Evolutionary conservation across 2,329 filamentous ascomycete genomes (phyloP), one percentile per base, ranked within the genome.

Genomic region (Cadophora malorum): DNA sequence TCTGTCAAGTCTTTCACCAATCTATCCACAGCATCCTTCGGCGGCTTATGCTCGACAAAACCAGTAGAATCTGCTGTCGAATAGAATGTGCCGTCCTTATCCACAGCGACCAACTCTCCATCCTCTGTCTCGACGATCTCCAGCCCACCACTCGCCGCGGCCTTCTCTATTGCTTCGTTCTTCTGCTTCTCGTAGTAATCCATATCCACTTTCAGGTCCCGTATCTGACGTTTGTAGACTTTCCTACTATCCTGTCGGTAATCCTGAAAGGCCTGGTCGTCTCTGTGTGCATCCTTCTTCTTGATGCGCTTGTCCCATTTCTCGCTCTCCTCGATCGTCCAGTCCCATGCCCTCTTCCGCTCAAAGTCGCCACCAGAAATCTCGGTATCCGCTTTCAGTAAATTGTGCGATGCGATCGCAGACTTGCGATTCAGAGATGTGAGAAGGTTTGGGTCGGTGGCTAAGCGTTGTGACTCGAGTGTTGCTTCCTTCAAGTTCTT

Each of bases 261-360:
- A 79, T 98, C 94, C 76, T 91, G 88, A 81, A 99, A 99, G 2
- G 93, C 91, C 68, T 94, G 93, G 79, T 95, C 90, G 78, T 97
- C 93, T 70, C 91, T 86, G 76, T 92, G 91, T 21, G 88, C 87
- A 67, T 88, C 88, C 82, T 94, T 96, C 85, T 97, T 97, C 76
- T 91, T 92, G 79, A 96, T 83, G 38, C 94, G 90, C 81, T 90
- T 91, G 80, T 99, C 96, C 96, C 96, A 99, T 73, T 87, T 88
- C 81, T 97, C 96, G 74, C 89, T 92, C 81, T 99, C 96, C 72
- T 99, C 96, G 7, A 95, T 84, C 0, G 96, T 99, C 92, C 96
- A 99, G 82, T 98, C 96, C 96, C 96, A 99, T 1, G 96, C 96
- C 50, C 96, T 90, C 81, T 98, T 97, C 73, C 96, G 92, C 84